phyloP scores from a whole-genome alignment of 768 basidiomycete genomes.

The Calocybe cyanea region DNA sequence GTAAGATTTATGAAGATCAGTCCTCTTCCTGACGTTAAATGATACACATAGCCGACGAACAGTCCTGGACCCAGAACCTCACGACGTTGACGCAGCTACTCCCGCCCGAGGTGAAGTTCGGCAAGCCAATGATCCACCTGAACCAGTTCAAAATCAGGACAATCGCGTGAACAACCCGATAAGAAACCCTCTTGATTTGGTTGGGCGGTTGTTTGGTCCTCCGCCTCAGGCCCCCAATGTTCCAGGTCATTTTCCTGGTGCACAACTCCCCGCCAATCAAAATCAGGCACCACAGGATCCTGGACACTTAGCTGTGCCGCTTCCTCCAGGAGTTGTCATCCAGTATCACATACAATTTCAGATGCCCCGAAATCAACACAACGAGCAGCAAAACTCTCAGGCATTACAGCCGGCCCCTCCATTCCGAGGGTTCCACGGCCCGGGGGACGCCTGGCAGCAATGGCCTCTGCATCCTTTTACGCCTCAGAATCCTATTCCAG shows the following conservation, averaged over 20 bases:
- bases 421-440: conserved; percentile 61
- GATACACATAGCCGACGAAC: conserved; percentile 59
- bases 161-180: conserved; percentile 38
- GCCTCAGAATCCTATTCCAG: conserved; percentile 1
- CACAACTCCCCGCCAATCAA: conserved; percentile 23
- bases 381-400: conserved; percentile 21
- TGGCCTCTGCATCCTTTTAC: conserved; percentile 35
- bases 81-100: conserved; percentile 25
- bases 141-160: conserved; percentile 30
- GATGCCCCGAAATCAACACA: conserved; percentile 32
- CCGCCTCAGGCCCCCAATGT: conserved; percentile 39
- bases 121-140: conserved; percentile 23
- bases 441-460: conserved; percentile 60
- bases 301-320: conserved; percentile 33
- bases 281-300: conserved; percentile 24
- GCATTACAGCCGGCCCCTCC: conserved; percentile 45
- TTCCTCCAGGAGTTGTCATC: conserved; percentile 47
- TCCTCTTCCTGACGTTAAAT: conserved; percentile 12
- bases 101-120: conserved; percentile 25
- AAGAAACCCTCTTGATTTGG: conserved; percentile 48
- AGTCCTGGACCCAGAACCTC: conserved; percentile 55
- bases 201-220: conserved; percentile 56
- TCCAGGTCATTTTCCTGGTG: conserved; percentile 28
- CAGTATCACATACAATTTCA: conserved; percentile 66
- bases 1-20: conserved; percentile 40